Base-by-base conservation (phyloP, 345 rosid species). In the Laguncularia racemosa region DNA sequence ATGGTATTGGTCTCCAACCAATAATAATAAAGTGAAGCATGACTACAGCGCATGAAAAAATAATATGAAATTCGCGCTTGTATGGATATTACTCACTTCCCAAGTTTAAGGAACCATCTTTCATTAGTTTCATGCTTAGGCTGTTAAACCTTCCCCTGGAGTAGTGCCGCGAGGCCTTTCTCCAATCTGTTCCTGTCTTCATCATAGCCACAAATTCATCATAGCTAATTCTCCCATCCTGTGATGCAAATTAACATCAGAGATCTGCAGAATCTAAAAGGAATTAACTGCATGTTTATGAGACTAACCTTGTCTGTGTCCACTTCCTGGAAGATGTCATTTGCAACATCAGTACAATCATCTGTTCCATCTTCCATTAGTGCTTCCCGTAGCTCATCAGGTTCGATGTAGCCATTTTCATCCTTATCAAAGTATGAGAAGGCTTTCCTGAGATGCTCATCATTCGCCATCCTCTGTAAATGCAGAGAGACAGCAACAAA, bases 141-240 rank as follows among this genome's bases (percentile, higher is more conserved):
- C 89, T 95, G 81, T 95, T 95, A 71, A 95, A 95, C 78, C 97
- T 82, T 58, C 99, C 99, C 73, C 99, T 85, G 0, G 99, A 95
- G 76, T 95, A 95, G 74, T 95, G 97, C n/a, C 99, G 97, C 7
- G 99, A 95, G n/a, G 99, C 99, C 73, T 95, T 95, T 73, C 99
- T 88, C 99, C 99, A 95, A 69, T 95, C 99, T 0, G 99, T 95
- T 65, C 97, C 99, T 0, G 97, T 90, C 73, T 81, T 95, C 99
- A 95, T 95, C 99, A 95, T 95, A 3, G 97, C 99, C 14, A 74
- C 88, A 54, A 95, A 95, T 81, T 95, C 99, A 50, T 90, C 96
- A 19, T 84, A 95, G 86, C 99, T 95, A 55, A 95, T 95, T 61
- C 64, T 73, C n/a, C 99, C 99, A 51, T 95, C 99, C 99, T 95